Base-by-base conservation (phyloP, 108 stramenopile species). In the Discostella stelligeroides region DNA sequence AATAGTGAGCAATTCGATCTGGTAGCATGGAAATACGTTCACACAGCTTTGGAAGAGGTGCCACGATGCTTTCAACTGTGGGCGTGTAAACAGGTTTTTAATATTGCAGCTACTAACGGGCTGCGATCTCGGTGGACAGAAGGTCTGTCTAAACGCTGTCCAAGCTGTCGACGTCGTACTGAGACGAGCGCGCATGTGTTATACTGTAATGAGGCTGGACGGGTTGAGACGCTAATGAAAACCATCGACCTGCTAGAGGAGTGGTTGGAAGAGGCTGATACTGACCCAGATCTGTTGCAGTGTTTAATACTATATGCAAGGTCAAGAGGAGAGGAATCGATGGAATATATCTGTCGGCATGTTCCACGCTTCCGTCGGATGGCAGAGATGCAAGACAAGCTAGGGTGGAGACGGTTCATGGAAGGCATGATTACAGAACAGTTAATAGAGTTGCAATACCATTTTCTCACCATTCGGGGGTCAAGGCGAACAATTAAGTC, bases 401-500 rank as follows among this genome's bases (percentile, higher is more conserved):
- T 66, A 47, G 66, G 66, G 14, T 66, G 66, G 66, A 40, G 66
- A 14, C 4, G 66, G n/a, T 66, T 66, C 23, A 66, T 66, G 66
- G 66, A 66, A 13, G 66, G 66, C 0, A 66, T 66, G 49, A 17
- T 53, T 4, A 53, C 60, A 11, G 20, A 42, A 20, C 15, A 60
- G 37, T 18, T 60, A 15, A n/a, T n/a, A 5, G 4, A 21, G 30
- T n/a, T 34, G n/a, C 57, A 58, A n/a, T n/a, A n/a, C n/a, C n/a
- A n/a, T n/a, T n/a, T n/a, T n/a, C n/a, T n/a, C n/a, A n/a, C n/a
- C n/a, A n/a, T n/a, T n/a, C n/a, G n/a, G n/a, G n/a, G n/a, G n/a
- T n/a, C n/a, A n/a, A n/a, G n/a, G n/a, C n/a, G n/a, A n/a, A n/a
- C n/a, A n/a, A n/a, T n/a, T n/a, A n/a, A n/a, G n/a, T 46, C 45